These are phyloP conservation scores for Alternaria arbusti DNA, from an alignment of 2,329 filamentous ascomycete species.

Conservation along the genomic window DNA sequence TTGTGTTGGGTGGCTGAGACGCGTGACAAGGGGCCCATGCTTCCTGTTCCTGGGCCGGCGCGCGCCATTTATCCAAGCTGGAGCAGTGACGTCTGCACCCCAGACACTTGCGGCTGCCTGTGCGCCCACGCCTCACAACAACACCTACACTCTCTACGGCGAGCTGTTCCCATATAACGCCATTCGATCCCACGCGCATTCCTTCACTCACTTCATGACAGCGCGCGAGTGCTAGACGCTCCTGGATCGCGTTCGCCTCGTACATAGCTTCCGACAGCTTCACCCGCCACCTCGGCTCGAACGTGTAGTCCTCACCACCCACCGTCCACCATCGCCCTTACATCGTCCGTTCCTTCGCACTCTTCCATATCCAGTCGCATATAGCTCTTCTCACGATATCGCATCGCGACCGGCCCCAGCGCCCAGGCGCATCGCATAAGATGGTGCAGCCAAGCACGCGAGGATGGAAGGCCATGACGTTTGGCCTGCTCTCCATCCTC, in stretches of 20 bases:
- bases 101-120: slow-evolving; percentile 12
- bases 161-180: background rate
- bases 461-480: slow-evolving; percentile 31
- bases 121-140: slow-evolving; percentile 15
- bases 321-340: background rate
- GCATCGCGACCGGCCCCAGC: background rate
- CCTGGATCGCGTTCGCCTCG: background rate
- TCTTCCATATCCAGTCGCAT: background rate
- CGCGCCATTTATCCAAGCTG: slow-evolving; percentile 11
- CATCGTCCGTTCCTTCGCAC: background rate
- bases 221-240: background rate
- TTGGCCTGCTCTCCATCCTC: slow-evolving; percentile 38
- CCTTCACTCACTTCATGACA: background rate
- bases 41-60: slow-evolving; percentile 22
- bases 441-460: slow-evolving; percentile 32
- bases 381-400: background rate
- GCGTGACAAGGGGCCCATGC: slow-evolving; percentile 16
- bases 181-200: background rate
- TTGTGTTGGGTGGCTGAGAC: slow-evolving; percentile 4
- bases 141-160: background rate
- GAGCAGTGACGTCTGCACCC: slow-evolving; percentile 27
- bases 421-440: slow-evolving; percentile 18
- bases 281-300: slow-evolving; percentile 21
- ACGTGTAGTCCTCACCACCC: background rate
- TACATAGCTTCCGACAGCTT: slow-evolving; percentile 12